Percentiles rank a stretch among this genome's conserved stretches.
Conservation (phyloP, 2,329 filamentous ascomycete genomes). For the Aspergillus pseudotamarii region DNA sequence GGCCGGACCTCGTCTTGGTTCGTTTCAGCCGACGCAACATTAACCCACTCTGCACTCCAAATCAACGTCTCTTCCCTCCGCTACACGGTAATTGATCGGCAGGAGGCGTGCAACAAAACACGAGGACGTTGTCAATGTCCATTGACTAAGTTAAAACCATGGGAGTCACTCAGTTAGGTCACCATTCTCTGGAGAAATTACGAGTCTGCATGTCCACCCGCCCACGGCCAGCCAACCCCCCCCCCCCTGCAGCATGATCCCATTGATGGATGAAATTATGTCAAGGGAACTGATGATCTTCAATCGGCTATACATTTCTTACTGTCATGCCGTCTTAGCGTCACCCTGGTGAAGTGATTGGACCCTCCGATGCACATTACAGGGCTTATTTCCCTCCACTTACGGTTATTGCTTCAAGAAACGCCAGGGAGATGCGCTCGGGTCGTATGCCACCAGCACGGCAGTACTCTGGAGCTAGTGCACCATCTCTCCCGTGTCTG, state of each 20-base stretch:
- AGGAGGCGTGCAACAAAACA: background rate
- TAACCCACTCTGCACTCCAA: background rate
- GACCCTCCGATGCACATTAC: background rate
- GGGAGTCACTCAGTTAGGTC: background rate
- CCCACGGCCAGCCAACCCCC: background rate
- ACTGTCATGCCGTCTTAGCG: background rate
- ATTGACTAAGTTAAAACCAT: background rate
- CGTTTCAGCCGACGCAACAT: background rate
- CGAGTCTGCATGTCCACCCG: background rate
- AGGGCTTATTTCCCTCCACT: background rate
- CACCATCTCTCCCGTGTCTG: conserved; percentile 2
- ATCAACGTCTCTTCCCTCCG: background rate
- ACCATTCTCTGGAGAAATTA: background rate
- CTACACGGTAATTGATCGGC: conserved; percentile 1
- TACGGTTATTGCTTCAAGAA: background rate
- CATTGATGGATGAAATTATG: conserved; percentile 1
- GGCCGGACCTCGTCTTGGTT: background rate
- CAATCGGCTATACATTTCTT: background rate
- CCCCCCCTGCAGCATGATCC: background rate
- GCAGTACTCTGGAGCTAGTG: background rate
- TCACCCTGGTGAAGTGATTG: background rate
- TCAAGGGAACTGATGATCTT: background rate
- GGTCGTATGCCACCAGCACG: background rate
- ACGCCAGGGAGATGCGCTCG: background rate
- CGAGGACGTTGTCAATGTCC: background rate